Conservation (phyloP, 2,329 filamentous ascomycete genomes). For the Hymenotorrendiella dingleyae region DNA sequence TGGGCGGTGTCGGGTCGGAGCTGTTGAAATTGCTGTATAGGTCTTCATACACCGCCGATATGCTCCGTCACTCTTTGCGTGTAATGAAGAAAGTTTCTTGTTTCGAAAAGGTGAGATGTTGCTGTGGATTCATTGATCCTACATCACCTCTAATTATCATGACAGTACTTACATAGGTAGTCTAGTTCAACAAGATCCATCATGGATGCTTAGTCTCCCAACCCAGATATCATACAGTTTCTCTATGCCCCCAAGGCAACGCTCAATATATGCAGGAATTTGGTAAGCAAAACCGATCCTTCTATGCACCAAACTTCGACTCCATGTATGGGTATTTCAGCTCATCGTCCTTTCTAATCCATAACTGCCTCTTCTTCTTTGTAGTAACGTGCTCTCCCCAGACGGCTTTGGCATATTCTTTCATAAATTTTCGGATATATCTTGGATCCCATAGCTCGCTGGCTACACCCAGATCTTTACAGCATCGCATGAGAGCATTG, state of each 20-base stretch:
- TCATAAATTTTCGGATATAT: constrained; percentile 80
- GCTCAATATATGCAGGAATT: too few relatives aligned
- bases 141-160: too few relatives aligned
- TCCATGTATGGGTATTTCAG: constrained; percentile 57
- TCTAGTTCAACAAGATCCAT: too few relatives aligned
- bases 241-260: background rate
- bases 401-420: constrained; percentile 65
- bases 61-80: too few relatives aligned
- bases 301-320: constrained; percentile 30
- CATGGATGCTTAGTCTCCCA: too few relatives aligned
- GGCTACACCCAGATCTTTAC: constrained; percentile 93
- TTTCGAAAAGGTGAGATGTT: background rate
- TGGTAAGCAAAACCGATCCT: too few relatives aligned
- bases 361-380: constrained; percentile 88
- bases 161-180: too few relatives aligned
- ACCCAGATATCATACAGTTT: background rate
- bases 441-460: constrained; percentile 95
- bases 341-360: constrained; percentile 76
- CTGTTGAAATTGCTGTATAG: too few relatives aligned
- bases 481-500: constrained; percentile 95
- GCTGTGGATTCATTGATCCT: too few relatives aligned
- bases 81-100: too few relatives aligned
- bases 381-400: constrained; percentile 84
- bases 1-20: too few relatives aligned
- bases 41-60: too few relatives aligned